Evolutionary conservation across 1,284 basidiomycete species (phyloP).

Genomic region (Moniliophthora roreri): DNA sequence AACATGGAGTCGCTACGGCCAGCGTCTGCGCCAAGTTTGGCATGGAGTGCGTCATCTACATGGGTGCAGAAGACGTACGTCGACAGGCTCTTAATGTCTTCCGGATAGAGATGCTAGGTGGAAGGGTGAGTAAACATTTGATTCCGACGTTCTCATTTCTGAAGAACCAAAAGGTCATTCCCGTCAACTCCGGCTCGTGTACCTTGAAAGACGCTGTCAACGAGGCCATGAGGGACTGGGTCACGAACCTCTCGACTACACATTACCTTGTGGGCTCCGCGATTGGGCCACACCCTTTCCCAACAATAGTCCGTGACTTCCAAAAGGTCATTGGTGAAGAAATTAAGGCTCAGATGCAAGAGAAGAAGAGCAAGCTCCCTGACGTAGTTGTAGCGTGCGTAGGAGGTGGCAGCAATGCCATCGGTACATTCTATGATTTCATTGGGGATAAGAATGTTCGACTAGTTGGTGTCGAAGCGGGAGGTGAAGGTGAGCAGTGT

Average conservation of each 20-base stretch:
- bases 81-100: constrained; percentile 97
- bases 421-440: constrained; percentile 96
- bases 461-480: constrained; percentile 93
- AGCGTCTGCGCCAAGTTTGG: constrained; percentile 98
- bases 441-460: constrained; percentile 83
- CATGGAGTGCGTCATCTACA: constrained; percentile 94
- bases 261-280: constrained; percentile 98
- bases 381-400: constrained; percentile 97
- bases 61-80: constrained; percentile 98
- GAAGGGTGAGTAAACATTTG: constrained; percentile 51
- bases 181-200: constrained; percentile 92
- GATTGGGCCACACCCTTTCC: constrained; percentile 98
- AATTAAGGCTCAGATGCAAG: constrained; percentile 87
- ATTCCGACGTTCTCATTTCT: constrained; percentile 5
- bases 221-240: constrained; percentile 98
- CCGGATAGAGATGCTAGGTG: constrained; percentile 97
- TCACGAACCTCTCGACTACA: constrained; percentile 90
- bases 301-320: constrained; percentile 98
- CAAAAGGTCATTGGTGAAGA: constrained; percentile 95
- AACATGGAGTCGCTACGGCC: constrained; percentile 98
- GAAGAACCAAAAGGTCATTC: constrained; percentile 69
- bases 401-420: constrained; percentile 96
- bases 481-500: constrained; percentile 75
- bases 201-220: constrained; percentile 99
- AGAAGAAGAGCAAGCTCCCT: constrained; percentile 80